Evolutionary conservation across 305 asterid species (phyloP).

Genomic region (Solanum hybrid): DNA sequence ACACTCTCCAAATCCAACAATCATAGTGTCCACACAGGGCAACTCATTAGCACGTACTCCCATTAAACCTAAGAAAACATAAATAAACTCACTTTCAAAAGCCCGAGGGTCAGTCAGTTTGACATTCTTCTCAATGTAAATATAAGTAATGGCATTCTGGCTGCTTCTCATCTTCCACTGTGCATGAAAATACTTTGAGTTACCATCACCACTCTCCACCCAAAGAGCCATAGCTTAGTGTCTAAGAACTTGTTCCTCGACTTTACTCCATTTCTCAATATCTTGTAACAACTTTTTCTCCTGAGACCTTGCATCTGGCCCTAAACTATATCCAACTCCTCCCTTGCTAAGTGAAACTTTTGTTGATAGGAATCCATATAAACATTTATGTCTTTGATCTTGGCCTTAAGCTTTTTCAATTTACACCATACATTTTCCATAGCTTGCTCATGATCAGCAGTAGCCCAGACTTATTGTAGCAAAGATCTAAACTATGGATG

Average conservation of each 20-base stretch:
- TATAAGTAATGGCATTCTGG: not conserved
- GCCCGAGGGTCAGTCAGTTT: not conserved
- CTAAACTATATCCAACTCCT: not conserved
- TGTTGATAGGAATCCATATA: not conserved
- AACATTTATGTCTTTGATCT: not conserved
- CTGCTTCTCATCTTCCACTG: not conserved
- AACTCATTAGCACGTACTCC: not conserved
- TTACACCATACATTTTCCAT: not conserved
- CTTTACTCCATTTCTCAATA: not conserved
- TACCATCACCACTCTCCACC: not conserved
- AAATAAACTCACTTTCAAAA: not conserved
- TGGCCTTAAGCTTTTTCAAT: not conserved
- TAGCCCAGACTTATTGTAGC: not conserved
- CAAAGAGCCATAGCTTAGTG: not conserved
- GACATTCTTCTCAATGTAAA: not conserved
- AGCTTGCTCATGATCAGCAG: not conserved
- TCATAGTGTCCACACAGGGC: not conserved
- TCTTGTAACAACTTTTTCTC: not conserved
- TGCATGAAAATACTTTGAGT: not conserved
- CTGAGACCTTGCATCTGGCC: not conserved
- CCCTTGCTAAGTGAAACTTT: not conserved
- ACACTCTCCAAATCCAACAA: not conserved
- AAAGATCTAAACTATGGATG: not conserved
- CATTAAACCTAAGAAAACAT: not conserved
- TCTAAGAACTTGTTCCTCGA: not conserved